A percentile compares a stretch with the other conserved stretches of the same genome.
Conservation (phyloP, 1,284 basidiomycete species). For the Sanghuangporus weigelae region DNA sequence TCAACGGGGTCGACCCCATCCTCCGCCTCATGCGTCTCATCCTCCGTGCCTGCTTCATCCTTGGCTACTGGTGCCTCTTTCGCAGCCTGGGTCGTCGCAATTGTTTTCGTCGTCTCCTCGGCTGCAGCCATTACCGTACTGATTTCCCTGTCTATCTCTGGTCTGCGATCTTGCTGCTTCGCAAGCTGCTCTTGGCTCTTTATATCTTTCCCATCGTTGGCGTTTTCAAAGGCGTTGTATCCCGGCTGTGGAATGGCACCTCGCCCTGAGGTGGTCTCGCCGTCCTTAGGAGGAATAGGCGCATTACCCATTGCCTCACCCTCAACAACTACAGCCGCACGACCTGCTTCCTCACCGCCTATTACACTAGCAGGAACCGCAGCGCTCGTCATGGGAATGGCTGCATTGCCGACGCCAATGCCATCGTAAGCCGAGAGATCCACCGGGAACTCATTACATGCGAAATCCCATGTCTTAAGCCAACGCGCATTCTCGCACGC, state of each 20-base stretch:
- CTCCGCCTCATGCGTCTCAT: neutral
- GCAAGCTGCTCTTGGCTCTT: constrained; percentile 3
- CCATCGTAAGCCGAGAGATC: constrained; percentile 30
- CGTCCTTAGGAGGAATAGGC: constrained; percentile 1
- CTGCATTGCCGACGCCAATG: neutral
- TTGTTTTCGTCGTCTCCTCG: neutral
- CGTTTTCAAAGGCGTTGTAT: constrained; percentile 18
- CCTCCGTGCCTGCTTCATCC: neutral
- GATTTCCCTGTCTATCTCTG: constrained; percentile 15
- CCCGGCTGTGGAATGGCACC: constrained; percentile 18
- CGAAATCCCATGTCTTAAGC: constrained; percentile 95
- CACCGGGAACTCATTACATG: constrained; percentile 65
- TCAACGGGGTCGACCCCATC: neutral
- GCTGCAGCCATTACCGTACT: constrained; percentile 12
- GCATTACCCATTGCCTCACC: constrained; percentile 12
- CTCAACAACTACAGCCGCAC: constrained; percentile 17
- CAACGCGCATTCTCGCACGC: constrained; percentile 79
- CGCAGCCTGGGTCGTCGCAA: neutral
- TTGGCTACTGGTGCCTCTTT: neutral
- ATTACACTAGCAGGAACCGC: constrained; percentile 6
- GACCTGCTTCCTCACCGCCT: constrained; percentile 17
- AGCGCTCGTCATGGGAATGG: neutral
- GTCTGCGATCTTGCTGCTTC: constrained; percentile 7
- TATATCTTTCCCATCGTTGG: constrained; percentile 12
- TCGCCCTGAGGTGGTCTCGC: constrained; percentile 11